Conservation (phyloP, 1,284 basidiomycete species). For the Blastosporella zonata region DNA sequence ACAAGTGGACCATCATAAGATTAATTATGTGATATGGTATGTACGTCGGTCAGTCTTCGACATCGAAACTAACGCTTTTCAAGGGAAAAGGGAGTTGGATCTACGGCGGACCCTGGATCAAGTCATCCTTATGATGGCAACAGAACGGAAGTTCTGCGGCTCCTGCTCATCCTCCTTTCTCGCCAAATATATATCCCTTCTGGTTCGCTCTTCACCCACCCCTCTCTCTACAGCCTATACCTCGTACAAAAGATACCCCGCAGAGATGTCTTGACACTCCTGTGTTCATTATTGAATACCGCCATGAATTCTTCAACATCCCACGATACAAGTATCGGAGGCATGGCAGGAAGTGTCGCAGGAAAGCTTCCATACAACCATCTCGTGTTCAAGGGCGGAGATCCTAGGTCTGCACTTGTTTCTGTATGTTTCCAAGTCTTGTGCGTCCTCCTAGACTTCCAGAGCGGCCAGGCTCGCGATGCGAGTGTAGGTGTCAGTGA, state of each 20-base stretch:
- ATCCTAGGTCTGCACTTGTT: slow-evolving; percentile 68
- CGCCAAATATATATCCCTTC: slow-evolving; percentile 84
- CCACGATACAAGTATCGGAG: slow-evolving; percentile 50
- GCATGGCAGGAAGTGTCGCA: slow-evolving; percentile 61
- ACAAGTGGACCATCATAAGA: slow-evolving; percentile 79
- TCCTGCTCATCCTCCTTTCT: slow-evolving; percentile 82
- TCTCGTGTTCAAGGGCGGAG: slow-evolving; percentile 84
- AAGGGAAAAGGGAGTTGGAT: slow-evolving; percentile 90
- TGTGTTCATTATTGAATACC: slow-evolving; percentile 91
- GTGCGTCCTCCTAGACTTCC: slow-evolving; percentile 79
- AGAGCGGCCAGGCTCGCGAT: slow-evolving; percentile 70
- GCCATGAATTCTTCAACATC: slow-evolving; percentile 66
- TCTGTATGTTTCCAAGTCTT: slow-evolving; percentile 73
- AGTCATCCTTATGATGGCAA: slow-evolving; percentile 71
- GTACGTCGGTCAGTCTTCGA: slow-evolving; percentile 22
- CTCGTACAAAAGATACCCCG: slow-evolving; percentile 77
- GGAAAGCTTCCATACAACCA: slow-evolving; percentile 84
- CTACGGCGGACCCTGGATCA: slow-evolving; percentile 70
- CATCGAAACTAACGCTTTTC: slow-evolving; percentile 8
- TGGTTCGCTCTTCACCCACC: slow-evolving; percentile 62
- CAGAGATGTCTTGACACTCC: slow-evolving; percentile 78
- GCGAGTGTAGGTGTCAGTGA: slow-evolving; percentile 39
- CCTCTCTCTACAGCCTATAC: slow-evolving; percentile 74
- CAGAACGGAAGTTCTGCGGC: slow-evolving; percentile 82
- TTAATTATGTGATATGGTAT: slow-evolving; percentile 83